A percentile compares a stretch with the other conserved stretches of the same genome.
phyloP scores from a whole-genome alignment of 2,329 filamentous ascomycete genomes.

The Paecilomyces formosus region DNA sequence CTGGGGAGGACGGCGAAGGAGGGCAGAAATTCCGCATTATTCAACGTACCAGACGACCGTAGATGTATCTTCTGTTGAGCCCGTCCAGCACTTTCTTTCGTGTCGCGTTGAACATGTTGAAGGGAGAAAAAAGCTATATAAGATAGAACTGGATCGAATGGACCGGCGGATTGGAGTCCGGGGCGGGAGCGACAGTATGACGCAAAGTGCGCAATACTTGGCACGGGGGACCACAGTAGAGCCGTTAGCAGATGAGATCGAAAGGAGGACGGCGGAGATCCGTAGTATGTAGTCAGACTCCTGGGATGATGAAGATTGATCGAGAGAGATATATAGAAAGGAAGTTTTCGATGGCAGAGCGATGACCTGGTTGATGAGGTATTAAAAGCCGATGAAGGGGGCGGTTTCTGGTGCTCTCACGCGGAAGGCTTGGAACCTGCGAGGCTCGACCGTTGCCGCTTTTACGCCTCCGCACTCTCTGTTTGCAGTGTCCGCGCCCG shows the following conservation, averaged over 20 bases:
- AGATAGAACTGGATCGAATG: slow-evolving; percentile 14
- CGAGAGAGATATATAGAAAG: neutral
- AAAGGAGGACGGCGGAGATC: neutral
- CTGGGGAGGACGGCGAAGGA: neutral
- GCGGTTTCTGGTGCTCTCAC: neutral
- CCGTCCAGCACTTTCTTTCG: slow-evolving; percentile 36
- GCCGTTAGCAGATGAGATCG: neutral
- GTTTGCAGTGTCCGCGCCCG: neutral
- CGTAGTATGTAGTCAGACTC: neutral
- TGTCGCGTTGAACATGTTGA: slow-evolving; percentile 33
- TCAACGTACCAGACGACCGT: slow-evolving; percentile 35
- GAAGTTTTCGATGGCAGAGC: neutral
- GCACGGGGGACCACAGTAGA: slow-evolving; percentile 5
- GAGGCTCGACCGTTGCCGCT: neutral
- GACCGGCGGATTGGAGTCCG: slow-evolving; percentile 13
- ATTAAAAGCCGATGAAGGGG: neutral
- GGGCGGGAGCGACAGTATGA: slow-evolving; percentile 27
- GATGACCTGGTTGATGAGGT: neutral
- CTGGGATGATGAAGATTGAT: neutral
- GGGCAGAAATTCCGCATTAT: neutral
- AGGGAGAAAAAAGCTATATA: slow-evolving; percentile 11
- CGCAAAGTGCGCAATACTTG: slow-evolving; percentile 22
- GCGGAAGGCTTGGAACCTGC: neutral
- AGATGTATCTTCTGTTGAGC: slow-evolving; percentile 41
- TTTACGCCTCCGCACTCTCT: neutral